Evolutionary conservation across 805 yeast species (phyloP), one percentile per base, ranked within the genome.

Genomic region (Clavispora vitiphila): DNA sequence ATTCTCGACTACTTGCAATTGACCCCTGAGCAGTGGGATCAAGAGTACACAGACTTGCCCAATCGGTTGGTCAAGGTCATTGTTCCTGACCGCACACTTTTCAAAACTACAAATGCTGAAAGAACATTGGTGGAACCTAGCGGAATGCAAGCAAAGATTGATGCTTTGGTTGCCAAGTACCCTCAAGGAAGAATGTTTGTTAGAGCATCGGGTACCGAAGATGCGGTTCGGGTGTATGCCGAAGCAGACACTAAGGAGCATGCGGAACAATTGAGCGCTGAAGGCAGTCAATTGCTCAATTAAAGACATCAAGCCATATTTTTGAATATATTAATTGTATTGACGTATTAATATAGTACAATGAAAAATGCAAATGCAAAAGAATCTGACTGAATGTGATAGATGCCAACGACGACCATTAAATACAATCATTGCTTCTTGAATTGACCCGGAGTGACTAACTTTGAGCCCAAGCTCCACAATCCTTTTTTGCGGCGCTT

Each of bases 181-280:
- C 51, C 65, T 0, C 56, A 64, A 14, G 97, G 91, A 2, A 77
- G 99, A 56, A 82, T 95, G 2, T 93, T 93, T 63, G 98, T 91
- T 3, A 78, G 99, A 53, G 98, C 99, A 8, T 84, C 95, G 46
- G 99, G 99, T 11, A 93, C 99, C 1, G 99, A 93, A 61, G 95
- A 93, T 61, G 98, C 96, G 0, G 97, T 93, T 1, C 78, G 99
- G 53, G 87, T 93, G 6, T 93, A 93, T 53, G 93, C 96, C 1
- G 99, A 93, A 62, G 96, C 96, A 0, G 71, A 67, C 2, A 74
- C 67, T 15, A 39, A 48, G 30, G 67, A 55, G 34, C 39, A 63
- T 30, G 65, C 64, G 6, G 64, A 55, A 34, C 49, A 47, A 23
- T 60, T 70, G 38, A 55, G 65, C 4, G 37, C 44, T 38, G 46